Percentiles rank a stretch among this genome's conserved stretches.
phyloP scores from a whole-genome alignment of 495 filamentous ascomycete species.

The Aspergillus bertholletiae region DNA sequence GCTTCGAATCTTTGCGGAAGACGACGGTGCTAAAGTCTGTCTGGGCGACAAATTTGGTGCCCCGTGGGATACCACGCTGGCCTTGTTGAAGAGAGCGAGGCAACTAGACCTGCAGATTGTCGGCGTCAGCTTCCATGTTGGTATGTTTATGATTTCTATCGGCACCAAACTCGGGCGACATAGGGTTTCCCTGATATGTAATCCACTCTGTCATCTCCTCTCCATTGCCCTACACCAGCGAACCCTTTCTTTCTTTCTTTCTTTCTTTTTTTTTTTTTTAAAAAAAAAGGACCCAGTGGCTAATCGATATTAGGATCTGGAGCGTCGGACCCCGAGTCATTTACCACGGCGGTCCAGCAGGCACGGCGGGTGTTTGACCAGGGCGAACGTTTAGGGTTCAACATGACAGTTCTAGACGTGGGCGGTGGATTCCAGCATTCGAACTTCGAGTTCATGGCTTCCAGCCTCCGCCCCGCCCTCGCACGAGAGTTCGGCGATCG shows the following conservation, averaged over 20 bases:
- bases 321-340: slow-evolving; percentile 18
- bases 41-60: slow-evolving; percentile 32
- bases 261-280: neutral
- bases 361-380: slow-evolving; percentile 20
- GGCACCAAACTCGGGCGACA: too few relatives aligned
- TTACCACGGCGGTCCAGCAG: slow-evolving; percentile 21
- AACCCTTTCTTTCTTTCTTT: neutral
- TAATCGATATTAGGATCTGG: slow-evolving; percentile 15
- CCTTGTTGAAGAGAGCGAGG: slow-evolving; percentile 19
- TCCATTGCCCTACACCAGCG: too few relatives aligned
- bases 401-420: slow-evolving; percentile 23
- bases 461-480: slow-evolving; percentile 7
- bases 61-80: slow-evolving; percentile 9
- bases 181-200: neutral
- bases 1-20: slow-evolving; percentile 27
- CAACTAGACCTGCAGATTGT: slow-evolving; percentile 24
- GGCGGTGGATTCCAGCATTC: slow-evolving; percentile 29
- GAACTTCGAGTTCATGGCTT: slow-evolving; percentile 21
- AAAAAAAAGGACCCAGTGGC: too few relatives aligned
- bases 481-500: slow-evolving; percentile 10
- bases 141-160: too few relatives aligned
- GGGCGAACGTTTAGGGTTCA: slow-evolving; percentile 11
- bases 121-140: slow-evolving; percentile 37
- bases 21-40: slow-evolving; percentile 17
- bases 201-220: neutral